These are phyloP conservation scores for Austroboletus niveus DNA, from an alignment of 1,284 basidiomycete species.

Conservation along the genomic window DNA sequence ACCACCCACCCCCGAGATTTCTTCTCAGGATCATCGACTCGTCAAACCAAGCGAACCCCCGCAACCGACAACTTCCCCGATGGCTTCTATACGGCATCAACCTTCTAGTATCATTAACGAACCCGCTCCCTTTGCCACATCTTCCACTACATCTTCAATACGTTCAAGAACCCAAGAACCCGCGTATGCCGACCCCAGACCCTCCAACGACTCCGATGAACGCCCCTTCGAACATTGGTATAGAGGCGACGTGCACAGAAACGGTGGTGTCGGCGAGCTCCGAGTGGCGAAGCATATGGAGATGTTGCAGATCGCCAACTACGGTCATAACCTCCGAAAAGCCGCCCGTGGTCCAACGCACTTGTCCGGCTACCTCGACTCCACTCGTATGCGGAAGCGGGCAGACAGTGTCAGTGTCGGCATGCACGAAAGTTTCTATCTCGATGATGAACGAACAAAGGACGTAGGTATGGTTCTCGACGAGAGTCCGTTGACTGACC, in stretches of 20 bases:
- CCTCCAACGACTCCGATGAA: conserved; percentile 73
- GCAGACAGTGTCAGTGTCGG: conserved; percentile 56
- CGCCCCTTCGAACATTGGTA: conserved; percentile 82
- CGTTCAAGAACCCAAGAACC: conserved; percentile 28
- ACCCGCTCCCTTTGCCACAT: conserved; percentile 42
- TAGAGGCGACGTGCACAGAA: conserved; percentile 73
- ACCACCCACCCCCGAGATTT: conserved; percentile 30
- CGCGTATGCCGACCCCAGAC: conserved; percentile 35
- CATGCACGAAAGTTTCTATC: conserved; percentile 59
- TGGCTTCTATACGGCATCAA: conserved; percentile 24
- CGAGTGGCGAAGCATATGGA: conserved; percentile 67
- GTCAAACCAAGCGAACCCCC: conserved; percentile 15
- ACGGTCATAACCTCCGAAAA: conserved; percentile 50
- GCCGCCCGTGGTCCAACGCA: conserved; percentile 23
- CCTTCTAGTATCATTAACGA: conserved; percentile 47
- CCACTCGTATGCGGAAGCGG: conserved; percentile 42
- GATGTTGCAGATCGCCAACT: conserved; percentile 81
- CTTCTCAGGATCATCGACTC: conserved; percentile 23
- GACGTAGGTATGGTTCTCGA: conserved; percentile 58
- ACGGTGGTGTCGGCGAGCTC: conserved; percentile 77
- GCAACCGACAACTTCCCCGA: conserved; percentile 17
- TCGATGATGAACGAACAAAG: conserved; percentile 56
- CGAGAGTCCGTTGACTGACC: conserved; percentile 66
- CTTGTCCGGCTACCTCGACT: conserved; percentile 22
- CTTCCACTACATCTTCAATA: conserved; percentile 35